phyloP scores from a whole-genome alignment of 176 grass and related monocot genomes.

The Eleusine indica region DNA sequence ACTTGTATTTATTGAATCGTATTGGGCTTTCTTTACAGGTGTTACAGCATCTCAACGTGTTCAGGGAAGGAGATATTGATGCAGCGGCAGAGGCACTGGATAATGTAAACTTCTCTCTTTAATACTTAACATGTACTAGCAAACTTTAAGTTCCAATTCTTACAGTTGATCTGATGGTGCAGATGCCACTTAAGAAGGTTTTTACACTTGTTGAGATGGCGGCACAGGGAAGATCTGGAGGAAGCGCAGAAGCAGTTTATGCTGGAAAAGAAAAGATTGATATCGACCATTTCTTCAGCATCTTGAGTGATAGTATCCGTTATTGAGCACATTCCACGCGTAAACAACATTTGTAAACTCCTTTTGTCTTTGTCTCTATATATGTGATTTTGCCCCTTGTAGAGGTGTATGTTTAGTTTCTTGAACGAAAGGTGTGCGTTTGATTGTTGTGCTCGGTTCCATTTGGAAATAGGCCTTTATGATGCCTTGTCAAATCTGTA shows the following conservation, averaged over 20 bases:
- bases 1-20: not conserved
- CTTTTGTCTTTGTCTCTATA: not conserved
- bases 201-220: constrained; percentile 90
- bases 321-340: constrained; percentile 23
- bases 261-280: constrained; percentile 81
- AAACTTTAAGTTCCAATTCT: constrained; percentile 25
- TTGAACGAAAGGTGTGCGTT: too few relatives aligned
- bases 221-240: constrained; percentile 60
- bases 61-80: constrained; percentile 67
- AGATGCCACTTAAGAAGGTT: constrained; percentile 85
- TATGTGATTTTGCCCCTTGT: not conserved
- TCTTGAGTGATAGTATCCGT: constrained; percentile 76
- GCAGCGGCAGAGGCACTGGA: constrained; percentile 77
- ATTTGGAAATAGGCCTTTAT: not conserved
- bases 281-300: constrained; percentile 94
- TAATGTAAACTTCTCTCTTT: constrained; percentile 57
- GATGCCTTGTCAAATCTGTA: not conserved
- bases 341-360: not conserved
- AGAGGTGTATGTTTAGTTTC: not conserved
- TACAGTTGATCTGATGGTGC: constrained; percentile 28
- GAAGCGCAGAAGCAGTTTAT: constrained; percentile 77
- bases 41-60: constrained; percentile 68
- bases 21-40: constrained; percentile 54
- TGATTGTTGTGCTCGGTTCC: not conserved
- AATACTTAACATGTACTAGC: not conserved